phyloP scores from a whole-genome alignment of 1,139 yeast genomes.

The Saccharomyces hybrid region DNA sequence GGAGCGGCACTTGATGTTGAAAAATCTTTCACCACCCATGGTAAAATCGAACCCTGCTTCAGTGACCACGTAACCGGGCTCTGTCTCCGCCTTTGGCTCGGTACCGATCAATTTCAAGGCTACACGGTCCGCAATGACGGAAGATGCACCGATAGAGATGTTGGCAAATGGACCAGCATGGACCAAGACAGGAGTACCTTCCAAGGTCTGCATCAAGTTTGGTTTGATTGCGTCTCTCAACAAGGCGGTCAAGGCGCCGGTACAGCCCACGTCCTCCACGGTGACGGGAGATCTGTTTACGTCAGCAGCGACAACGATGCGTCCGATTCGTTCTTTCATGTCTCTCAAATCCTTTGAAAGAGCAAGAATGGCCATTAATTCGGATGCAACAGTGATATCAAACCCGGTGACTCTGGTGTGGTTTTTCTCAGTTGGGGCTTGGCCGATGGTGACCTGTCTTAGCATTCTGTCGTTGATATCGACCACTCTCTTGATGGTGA shows the following conservation, averaged over 20 bases:
- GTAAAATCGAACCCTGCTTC: constrained; percentile 85
- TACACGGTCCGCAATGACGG: constrained; percentile 91
- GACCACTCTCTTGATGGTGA: constrained; percentile 95
- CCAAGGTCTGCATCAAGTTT: constrained; percentile 94
- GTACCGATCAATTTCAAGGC: constrained; percentile 90
- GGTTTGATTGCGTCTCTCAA: constrained; percentile 97
- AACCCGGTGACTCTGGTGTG: constrained; percentile 84
- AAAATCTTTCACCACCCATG: constrained; percentile 84
- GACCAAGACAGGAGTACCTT: constrained; percentile 96
- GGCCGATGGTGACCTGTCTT: constrained; percentile 86
- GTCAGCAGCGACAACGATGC: constrained; percentile 83
- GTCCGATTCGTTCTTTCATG: constrained; percentile 84
- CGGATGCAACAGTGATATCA: constrained; percentile 95
- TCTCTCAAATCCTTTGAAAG: constrained; percentile 73
- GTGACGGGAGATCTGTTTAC: constrained; percentile 83
- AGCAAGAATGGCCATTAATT: constrained; percentile 97
- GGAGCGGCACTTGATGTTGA: constrained; percentile 71
- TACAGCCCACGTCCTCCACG: constrained; percentile 94
- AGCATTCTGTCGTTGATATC: constrained; percentile 93
- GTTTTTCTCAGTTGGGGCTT: constrained; percentile 94
- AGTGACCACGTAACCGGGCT: constrained; percentile 64
- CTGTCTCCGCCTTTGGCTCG: constrained; percentile 42
- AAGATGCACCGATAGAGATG: constrained; percentile 93
- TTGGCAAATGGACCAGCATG: constrained; percentile 99
- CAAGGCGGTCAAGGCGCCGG: constrained; percentile 93